Evolutionary conservation across 2,329 filamentous ascomycete species (phyloP).

Genomic region (Scedosporium aurantiacum): DNA sequence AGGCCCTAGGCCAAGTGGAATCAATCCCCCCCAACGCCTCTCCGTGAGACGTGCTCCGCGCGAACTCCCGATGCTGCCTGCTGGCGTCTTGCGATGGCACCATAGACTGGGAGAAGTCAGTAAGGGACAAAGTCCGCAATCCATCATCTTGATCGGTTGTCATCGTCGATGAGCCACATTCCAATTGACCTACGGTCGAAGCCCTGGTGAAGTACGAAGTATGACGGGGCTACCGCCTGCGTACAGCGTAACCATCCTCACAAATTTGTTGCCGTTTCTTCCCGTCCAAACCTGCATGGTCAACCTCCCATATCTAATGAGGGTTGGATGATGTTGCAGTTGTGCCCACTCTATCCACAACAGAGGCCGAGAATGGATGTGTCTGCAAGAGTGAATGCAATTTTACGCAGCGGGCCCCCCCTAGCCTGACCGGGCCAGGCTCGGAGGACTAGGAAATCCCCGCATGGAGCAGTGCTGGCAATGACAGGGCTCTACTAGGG

Average conservation of each 20-base stretch:
- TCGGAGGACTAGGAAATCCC: background rate
- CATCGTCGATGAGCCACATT: background rate
- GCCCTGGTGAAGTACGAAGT: no score
- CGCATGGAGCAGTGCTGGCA: background rate
- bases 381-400: background rate
- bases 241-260: background rate
- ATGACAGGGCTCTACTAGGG: background rate
- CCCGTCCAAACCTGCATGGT: background rate
- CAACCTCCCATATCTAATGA: background rate
- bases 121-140: background rate
- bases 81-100: background rate
- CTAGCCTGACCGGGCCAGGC: background rate
- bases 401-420: background rate
- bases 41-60: background rate
- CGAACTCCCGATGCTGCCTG: background rate
- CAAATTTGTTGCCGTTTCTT: background rate
- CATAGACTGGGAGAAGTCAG: background rate
- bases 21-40: background rate
- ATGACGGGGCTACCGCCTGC: background rate
- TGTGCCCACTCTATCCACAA: background rate
- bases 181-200: background rate
- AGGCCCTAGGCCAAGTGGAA: no score
- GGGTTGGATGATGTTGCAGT: background rate
- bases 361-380: background rate
- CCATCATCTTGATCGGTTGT: background rate